Conservation (phyloP, 257 asterid genomes). For the Nicotiana obtusifolia region DNA sequence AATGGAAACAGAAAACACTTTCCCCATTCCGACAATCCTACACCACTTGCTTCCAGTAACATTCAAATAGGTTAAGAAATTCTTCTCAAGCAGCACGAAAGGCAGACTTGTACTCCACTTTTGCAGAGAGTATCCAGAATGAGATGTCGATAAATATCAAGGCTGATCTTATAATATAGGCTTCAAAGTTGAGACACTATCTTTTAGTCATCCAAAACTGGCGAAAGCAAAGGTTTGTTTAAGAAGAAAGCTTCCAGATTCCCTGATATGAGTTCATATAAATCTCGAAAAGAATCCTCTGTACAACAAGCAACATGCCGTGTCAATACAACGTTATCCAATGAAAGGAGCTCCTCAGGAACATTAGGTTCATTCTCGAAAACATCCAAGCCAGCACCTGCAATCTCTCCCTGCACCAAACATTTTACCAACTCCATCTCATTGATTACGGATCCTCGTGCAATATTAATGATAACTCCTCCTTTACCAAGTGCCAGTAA, state of each 20-base stretch:
- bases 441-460: constrained; percentile 51
- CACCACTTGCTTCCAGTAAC: neutral
- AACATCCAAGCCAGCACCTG: constrained; percentile 41
- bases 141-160: neutral
- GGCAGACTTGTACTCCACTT: neutral
- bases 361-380: constrained; percentile 34
- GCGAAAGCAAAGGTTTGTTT: constrained; percentile 26
- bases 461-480: constrained; percentile 61
- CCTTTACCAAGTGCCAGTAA: constrained; percentile 47
- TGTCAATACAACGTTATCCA: constrained; percentile 59
- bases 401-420: constrained; percentile 27
- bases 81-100: neutral
- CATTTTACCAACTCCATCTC: constrained; percentile 34
- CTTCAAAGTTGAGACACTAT: neutral
- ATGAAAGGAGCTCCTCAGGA: constrained; percentile 26
- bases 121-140: neutral
- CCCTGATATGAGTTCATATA: constrained; percentile 9
- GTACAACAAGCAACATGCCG: constrained; percentile 37
- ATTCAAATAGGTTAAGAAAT: neutral
- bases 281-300: constrained; percentile 20
- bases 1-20: neutral
- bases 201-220: constrained; percentile 11
- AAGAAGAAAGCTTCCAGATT: constrained; percentile 39
- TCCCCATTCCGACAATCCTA: neutral
- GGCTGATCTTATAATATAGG: neutral